Conservation (phyloP, 768 basidiomycete species). For the Amanita subjunquillea region DNA sequence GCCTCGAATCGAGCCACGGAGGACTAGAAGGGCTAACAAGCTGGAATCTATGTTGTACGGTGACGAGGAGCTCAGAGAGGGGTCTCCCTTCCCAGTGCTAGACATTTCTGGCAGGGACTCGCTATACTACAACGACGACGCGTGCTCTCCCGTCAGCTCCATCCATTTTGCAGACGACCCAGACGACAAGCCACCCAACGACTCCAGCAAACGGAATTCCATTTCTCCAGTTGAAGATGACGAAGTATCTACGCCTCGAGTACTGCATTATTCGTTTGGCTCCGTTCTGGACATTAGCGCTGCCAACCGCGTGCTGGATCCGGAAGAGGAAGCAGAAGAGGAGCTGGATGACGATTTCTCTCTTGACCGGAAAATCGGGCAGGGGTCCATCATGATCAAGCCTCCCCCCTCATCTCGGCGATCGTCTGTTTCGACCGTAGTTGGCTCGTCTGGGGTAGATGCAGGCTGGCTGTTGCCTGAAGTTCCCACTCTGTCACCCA, state of each 20-base stretch:
- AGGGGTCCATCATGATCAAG: not conserved
- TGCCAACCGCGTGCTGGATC: not conserved
- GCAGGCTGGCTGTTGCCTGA: not conserved
- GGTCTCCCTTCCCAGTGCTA: not conserved
- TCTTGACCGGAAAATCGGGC: not conserved
- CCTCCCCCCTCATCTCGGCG: not conserved
- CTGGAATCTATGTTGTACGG: not conserved
- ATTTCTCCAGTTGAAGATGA: not conserved
- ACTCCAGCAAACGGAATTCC: not conserved
- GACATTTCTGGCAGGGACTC: not conserved
- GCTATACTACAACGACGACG: not conserved
- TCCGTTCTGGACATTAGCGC: conserved; percentile 2
- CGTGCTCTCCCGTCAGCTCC: not conserved
- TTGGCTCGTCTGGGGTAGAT: not conserved
- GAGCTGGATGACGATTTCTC: not conserved
- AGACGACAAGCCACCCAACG: not conserved
- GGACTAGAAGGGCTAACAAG: not conserved
- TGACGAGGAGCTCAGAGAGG: not conserved
- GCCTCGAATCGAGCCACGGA: not conserved
- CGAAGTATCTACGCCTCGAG: not conserved
- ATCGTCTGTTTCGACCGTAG: not conserved
- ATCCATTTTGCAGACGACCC: conserved; percentile 3
- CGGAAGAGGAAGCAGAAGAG: not conserved
- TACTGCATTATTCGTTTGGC: not conserved
- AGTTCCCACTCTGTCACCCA: not conserved